These are phyloP conservation scores for Flaveria trinervia DNA, from an alignment of 129 eudicot species.

Conservation along the genomic window DNA sequence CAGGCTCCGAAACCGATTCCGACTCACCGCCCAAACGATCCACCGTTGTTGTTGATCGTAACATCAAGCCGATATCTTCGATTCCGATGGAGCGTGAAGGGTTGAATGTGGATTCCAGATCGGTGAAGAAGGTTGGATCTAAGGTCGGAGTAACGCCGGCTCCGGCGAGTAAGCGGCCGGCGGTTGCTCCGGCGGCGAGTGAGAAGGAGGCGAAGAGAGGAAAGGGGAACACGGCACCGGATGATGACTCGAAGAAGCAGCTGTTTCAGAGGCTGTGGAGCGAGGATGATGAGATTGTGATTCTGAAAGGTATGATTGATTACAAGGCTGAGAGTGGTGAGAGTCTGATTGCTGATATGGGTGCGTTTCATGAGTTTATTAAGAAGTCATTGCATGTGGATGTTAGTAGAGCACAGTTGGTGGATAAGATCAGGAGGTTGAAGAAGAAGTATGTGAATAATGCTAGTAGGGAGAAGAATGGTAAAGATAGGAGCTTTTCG, in stretches of 20 bases:
- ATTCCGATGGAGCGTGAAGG: slow-evolving; percentile 31
- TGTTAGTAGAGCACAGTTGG: slow-evolving; percentile 52
- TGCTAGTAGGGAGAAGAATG: slow-evolving; percentile 43
- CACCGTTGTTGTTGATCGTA: background rate
- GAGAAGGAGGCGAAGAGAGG: slow-evolving; percentile 31
- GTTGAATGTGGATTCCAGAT: background rate
- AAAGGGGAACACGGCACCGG: slow-evolving; percentile 9
- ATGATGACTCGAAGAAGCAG: slow-evolving; percentile 41
- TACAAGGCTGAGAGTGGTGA: slow-evolving; percentile 34
- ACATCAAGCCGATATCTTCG: slow-evolving; percentile 25
- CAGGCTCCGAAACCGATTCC: slow-evolving; percentile 37
- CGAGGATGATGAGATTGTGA: slow-evolving; percentile 47
- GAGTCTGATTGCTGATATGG: slow-evolving; percentile 42
- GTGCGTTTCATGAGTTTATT: slow-evolving; percentile 55
- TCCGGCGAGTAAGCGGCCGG: slow-evolving; percentile 32
- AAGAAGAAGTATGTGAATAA: slow-evolving; percentile 59
- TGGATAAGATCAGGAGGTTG: slow-evolving; percentile 54
- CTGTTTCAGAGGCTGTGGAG: slow-evolving; percentile 55
- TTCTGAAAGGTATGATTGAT: slow-evolving; percentile 52
- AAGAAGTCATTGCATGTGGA: slow-evolving; percentile 59
- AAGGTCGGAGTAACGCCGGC: background rate
- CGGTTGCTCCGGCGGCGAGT: background rate
- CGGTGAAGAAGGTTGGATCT: slow-evolving; percentile 10
- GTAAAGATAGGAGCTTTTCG: slow-evolving; percentile 41
- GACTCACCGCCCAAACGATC: slow-evolving; percentile 21